Base-by-base conservation (phyloP, 2,329 filamentous ascomycete genomes). In the Alternaria incomplexa region DNA sequence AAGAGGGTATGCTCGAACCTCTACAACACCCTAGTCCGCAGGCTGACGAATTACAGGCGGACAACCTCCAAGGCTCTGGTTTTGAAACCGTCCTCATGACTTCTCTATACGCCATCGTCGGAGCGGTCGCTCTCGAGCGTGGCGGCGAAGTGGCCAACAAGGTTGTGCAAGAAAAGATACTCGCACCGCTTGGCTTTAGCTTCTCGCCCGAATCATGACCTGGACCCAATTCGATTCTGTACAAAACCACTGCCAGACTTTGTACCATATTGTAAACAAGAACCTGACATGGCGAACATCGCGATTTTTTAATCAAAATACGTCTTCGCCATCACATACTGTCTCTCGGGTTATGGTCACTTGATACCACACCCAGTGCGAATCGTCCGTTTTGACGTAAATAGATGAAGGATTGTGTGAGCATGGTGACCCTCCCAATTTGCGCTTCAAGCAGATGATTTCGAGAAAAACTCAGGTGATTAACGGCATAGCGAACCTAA, bases 41-140 rank as follows among this genome's bases (percentile, higher is more conserved):
- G 32, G 32, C 62, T 64, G 40, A 64, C 50, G 15, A 36, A 46
- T 6, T 30, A 30, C 63, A 90, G 87, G 86, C 89, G 22, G 83
- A 90, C 64, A 90, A 93, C 71, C 85, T 97, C 57, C 79, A 86
- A 55, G 82, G 83, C 17, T 97, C 93, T 0, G 96, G 96, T 69
- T 80, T 91, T 26, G 87, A 92, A 25, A 84, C 90, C 5, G 90
- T 98, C 23, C 83, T 97, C 58, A 88, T 91, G 52, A 90, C 93
- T 65, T 88, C 93, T 4, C 74, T 99, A 58, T 93, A 93, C 77
- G 93, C 94, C 48, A 91, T 99, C 58, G 83, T 98, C 47, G 96
- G 96, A 22, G 96, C 96, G 11, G 81, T 99, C 56, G 90, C 93
- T n/a, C 83, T 99, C 74, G 93, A 97, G 80, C 89, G 91, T 70